Conservation (phyloP, 192 early-diverging fungal genomes). For the Coemansia sp. region DNA sequence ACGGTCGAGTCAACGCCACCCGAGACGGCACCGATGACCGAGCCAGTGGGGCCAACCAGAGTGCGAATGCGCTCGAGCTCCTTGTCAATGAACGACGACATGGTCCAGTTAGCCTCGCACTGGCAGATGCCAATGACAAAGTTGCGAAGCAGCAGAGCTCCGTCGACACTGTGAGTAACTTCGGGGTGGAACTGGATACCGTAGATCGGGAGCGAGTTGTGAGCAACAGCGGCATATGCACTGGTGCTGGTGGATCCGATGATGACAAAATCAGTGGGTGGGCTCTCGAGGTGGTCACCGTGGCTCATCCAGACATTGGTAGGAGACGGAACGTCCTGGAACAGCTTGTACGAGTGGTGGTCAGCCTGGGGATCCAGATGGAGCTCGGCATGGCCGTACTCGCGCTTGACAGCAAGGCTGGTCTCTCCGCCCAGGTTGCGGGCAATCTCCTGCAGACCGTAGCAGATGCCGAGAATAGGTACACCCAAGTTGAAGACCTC, state of each 20-base stretch:
- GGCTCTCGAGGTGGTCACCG: conserved; percentile 86
- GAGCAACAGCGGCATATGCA: conserved; percentile 86
- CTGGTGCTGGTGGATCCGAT: conserved; percentile 86
- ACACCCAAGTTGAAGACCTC: conserved; percentile 85
- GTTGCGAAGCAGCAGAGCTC: conserved; percentile 81
- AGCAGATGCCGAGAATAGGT: conserved; percentile 97
- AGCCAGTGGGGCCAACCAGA: conserved; percentile 86
- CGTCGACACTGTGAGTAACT: conserved; percentile 93
- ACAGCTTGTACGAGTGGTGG: conserved; percentile 63
- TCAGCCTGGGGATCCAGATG: conserved; percentile 61
- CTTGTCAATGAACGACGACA: conserved; percentile 97
- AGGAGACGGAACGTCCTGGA: conserved; percentile 62
- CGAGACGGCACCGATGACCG: conserved; percentile 95
- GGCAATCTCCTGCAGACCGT: conserved; percentile 96
- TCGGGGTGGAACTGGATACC: conserved; percentile 99
- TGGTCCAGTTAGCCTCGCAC: conserved; percentile 87
- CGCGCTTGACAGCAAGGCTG: conserved; percentile 74
- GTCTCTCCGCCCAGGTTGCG: conserved; percentile 82
- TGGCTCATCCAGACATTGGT: conserved; percentile 96
- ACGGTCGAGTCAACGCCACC: conserved; percentile 98
- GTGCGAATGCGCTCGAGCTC: conserved; percentile 91
- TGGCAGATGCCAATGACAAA: conserved; percentile 91
- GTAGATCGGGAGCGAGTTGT: conserved; percentile 77
- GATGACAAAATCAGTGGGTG: conserved; percentile 77
- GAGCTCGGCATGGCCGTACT: conserved; percentile 91